Conservation (phyloP, 108 stramenopile species). For the Fistulifera solaris region DNA sequence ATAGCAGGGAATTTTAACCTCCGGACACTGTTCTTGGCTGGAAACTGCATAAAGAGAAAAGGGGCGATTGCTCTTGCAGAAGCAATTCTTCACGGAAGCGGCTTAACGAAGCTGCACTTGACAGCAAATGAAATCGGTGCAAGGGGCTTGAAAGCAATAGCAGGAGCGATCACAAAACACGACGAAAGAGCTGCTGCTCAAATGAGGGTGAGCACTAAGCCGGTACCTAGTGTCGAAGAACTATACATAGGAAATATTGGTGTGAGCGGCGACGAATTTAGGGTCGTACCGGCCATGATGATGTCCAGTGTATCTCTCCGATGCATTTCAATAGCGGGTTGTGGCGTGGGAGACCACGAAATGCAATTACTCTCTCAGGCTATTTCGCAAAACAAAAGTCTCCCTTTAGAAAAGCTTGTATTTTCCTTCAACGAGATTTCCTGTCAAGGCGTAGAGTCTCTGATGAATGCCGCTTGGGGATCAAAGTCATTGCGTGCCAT, state of each 20-base stretch:
- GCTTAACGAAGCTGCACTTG: conserved; percentile 51
- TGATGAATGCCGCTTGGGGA: conserved; percentile 86
- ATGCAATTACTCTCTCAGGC: conserved; percentile 65
- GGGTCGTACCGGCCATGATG: conserved; percentile 57
- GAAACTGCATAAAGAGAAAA: conserved; percentile 46
- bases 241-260: conserved; percentile 39
- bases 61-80: conserved; percentile 59
- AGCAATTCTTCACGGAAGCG: conserved; percentile 56
- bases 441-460: conserved; percentile 61
- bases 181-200: conserved; percentile 27
- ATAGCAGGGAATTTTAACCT: conserved; percentile 53
- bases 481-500: conserved; percentile 59
- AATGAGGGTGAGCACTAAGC: conserved; percentile 13
- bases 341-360: conserved; percentile 51
- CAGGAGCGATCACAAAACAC: conserved; percentile 49
- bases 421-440: conserved; percentile 71
- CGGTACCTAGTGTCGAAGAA: conserved; percentile 32
- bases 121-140: conserved; percentile 56
- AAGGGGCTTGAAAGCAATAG: conserved; percentile 49
- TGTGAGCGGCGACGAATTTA: conserved; percentile 45
- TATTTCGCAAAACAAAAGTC: conserved; percentile 50
- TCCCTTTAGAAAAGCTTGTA: conserved; percentile 47
- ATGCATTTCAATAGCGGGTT: conserved; percentile 50
- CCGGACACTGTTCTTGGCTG: conserved; percentile 54
- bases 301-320: conserved; percentile 47